Conservation (phyloP, 495 filamentous ascomycete genomes). For the Thermothielavioides terrestris region DNA sequence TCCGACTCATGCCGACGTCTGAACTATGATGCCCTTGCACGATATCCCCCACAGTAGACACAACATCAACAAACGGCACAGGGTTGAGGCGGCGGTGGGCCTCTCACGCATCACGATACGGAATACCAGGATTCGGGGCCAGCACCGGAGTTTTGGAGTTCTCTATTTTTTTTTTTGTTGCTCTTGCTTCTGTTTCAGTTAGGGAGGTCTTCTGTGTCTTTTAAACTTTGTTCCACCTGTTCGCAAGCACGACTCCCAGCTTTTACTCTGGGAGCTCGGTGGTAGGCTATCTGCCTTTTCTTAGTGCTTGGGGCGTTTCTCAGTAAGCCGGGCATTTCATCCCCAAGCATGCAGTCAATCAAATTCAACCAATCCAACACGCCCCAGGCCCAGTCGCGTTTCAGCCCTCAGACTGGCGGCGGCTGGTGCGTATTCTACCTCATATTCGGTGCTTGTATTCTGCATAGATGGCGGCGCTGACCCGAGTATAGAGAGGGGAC, state of each 20-base stretch:
- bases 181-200: slow-evolving; percentile 2
- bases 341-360: too few relatives aligned
- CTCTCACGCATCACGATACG: slow-evolving; percentile 12
- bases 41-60: background rate
- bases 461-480: too few relatives aligned
- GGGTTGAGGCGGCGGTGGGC: slow-evolving; percentile 9
- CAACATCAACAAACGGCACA: background rate
- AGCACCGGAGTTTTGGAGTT: slow-evolving; percentile 26
- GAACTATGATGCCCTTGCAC: too few relatives aligned
- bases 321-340: too few relatives aligned
- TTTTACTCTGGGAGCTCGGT: background rate
- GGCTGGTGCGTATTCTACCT: too few relatives aligned
- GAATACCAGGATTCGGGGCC: slow-evolving; percentile 9
- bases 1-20: background rate
- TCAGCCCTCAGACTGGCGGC: too few relatives aligned
- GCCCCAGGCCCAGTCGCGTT: too few relatives aligned
- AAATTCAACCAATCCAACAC: too few relatives aligned
- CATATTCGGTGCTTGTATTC: too few relatives aligned
- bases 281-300: background rate
- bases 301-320: background rate
- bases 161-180: background rate
- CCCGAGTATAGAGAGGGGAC: too few relatives aligned
- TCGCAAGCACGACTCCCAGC: background rate
- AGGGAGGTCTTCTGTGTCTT: background rate
- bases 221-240: slow-evolving; percentile 2